phyloP scores from a whole-genome alignment of 192 early-diverging fungal genomes.

The Linnemannia zychae region DNA sequence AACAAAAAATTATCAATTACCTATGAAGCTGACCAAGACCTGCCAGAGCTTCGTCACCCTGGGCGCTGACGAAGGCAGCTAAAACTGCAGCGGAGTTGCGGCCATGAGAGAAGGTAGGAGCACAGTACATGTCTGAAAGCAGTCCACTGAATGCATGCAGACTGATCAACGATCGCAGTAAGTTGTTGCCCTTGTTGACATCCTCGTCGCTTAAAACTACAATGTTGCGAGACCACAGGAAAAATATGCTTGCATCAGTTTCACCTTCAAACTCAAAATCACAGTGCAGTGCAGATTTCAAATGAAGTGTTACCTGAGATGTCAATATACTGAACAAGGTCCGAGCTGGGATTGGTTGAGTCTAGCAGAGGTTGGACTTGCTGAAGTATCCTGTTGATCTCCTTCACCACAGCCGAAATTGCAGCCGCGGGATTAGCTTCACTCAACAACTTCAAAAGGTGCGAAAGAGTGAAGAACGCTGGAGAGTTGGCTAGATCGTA shows the following conservation, averaged over 20 bases:
- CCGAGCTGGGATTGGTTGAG: slow-evolving; percentile 41
- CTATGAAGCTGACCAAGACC: slow-evolving; percentile 74
- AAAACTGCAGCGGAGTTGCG: slow-evolving; percentile 72
- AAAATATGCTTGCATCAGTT: too few species aligned
- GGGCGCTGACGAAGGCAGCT: slow-evolving; percentile 69
- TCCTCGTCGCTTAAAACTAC: slow-evolving; percentile 58
- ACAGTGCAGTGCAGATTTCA: not conserved
- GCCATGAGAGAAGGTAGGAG: slow-evolving; percentile 73
- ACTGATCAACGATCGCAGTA: slow-evolving; percentile 69
- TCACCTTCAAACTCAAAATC: not conserved
- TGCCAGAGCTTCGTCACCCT: slow-evolving; percentile 63
- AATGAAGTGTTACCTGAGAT: slow-evolving; percentile 61
- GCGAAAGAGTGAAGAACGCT: slow-evolving; percentile 76
- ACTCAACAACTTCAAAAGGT: slow-evolving; percentile 77
- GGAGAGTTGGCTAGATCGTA: slow-evolving; percentile 77
- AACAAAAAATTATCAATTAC: slow-evolving; percentile 20
- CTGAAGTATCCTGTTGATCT: slow-evolving; percentile 63
- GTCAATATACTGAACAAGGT: slow-evolving; percentile 72
- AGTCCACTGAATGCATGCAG: slow-evolving; percentile 74
- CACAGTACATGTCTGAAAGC: slow-evolving; percentile 78
- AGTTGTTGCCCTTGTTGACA: slow-evolving; percentile 60
- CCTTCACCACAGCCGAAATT: slow-evolving; percentile 65
- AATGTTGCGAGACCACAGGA: not conserved
- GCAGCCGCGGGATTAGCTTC: slow-evolving; percentile 73
- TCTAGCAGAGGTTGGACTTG: slow-evolving; percentile 64